A percentile compares a stretch with the other conserved stretches of the same genome.
Evolutionary conservation across 2,329 filamentous ascomycete genomes (phyloP).

Genomic region (Gaeumannomyces tritici): DNA sequence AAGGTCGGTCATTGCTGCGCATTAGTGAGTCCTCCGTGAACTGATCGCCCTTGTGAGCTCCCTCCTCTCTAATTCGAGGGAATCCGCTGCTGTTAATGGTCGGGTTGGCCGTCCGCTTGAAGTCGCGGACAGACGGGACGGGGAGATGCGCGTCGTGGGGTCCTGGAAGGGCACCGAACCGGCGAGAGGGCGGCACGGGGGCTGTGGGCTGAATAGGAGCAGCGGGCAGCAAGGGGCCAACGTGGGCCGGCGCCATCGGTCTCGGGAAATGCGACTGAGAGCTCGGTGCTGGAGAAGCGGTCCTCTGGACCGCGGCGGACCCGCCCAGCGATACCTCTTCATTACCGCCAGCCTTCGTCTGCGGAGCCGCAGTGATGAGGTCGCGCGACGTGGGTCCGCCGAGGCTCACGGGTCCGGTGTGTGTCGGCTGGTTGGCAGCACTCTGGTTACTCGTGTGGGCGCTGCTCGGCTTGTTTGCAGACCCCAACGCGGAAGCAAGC

Average conservation of each 20-base stretch:
- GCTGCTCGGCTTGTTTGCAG: too few species aligned
- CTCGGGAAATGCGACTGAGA: neutral
- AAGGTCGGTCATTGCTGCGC: too few species aligned
- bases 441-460: too few species aligned
- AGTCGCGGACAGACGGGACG: neutral
- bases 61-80: neutral
- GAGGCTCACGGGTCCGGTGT: neutral
- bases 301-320: neutral
- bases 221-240: neutral
- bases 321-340: neutral
- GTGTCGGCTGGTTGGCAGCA: neutral
- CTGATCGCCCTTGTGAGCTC: neutral
- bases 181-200: too few species aligned
- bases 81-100: neutral
- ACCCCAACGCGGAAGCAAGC: too few species aligned
- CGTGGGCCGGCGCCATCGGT: neutral
- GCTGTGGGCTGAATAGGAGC: too few species aligned
- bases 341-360: neutral
- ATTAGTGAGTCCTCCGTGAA: too few species aligned
- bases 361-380: too few species aligned
- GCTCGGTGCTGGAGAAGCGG: neutral
- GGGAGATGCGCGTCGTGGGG: neutral
- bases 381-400: neutral
- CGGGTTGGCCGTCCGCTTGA: neutral
- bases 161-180: too few species aligned